These are phyloP conservation scores for Agroathelia rolfsii DNA, from an alignment of 1,284 basidiomycete species.

Conservation along the genomic window DNA sequence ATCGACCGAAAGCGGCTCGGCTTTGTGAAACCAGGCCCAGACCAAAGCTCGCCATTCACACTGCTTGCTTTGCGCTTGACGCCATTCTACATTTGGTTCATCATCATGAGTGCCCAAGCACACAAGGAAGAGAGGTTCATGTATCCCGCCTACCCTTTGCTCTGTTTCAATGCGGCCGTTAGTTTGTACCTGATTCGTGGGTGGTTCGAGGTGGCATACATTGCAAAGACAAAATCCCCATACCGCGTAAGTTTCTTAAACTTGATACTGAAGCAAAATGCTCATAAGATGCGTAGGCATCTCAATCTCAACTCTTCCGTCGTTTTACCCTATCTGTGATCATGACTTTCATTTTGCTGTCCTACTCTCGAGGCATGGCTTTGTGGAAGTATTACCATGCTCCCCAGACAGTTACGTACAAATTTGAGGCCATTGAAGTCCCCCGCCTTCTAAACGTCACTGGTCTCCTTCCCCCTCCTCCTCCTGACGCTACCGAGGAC, in stretches of 20 bases:
- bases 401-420: constrained; percentile 66
- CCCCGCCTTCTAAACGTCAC: constrained; percentile 73
- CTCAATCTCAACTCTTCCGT: constrained; percentile 67
- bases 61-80: constrained; percentile 67
- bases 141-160: constrained; percentile 87
- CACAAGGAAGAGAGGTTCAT: constrained; percentile 99
- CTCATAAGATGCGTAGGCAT: constrained; percentile 45
- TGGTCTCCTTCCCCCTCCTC: constrained; percentile 45
- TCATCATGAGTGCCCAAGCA: constrained; percentile 69
- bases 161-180: constrained; percentile 92
- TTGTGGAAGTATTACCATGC: constrained; percentile 87
- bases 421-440: constrained; percentile 73
- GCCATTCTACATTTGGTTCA: constrained; percentile 87
- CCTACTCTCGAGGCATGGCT: constrained; percentile 71
- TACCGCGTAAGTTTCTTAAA: constrained; percentile 54
- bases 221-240: constrained; percentile 70
- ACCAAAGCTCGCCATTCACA: constrained; percentile 70
- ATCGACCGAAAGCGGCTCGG: constrained; percentile 78
- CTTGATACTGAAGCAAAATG: constrained; percentile 6
- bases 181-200: constrained; percentile 75
- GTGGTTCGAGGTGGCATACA: constrained; percentile 74
- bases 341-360: constrained; percentile 55
- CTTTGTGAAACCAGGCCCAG: constrained; percentile 36
- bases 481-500: constrained; percentile 30
- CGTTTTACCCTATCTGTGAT: constrained; percentile 67